Evolutionary conservation across 768 basidiomycete species (phyloP), one percentile per base, ranked within the genome.

Genomic region (Albatrellus ellisii): DNA sequence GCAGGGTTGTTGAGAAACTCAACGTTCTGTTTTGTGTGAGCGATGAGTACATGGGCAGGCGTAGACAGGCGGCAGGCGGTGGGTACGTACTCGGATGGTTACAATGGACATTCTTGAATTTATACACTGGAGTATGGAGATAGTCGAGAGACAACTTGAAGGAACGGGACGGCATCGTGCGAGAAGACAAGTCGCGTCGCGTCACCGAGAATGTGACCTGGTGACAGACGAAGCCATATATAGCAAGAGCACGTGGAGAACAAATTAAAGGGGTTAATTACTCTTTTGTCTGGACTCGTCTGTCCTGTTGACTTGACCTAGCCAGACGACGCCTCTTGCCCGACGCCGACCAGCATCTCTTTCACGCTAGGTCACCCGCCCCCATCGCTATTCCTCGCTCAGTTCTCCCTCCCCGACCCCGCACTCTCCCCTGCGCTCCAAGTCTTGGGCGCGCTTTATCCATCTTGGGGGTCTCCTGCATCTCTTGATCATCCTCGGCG

Each of bases 1-100:
- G 90, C 88, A 6, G 89, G 90, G 62, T 92, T 92, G 66, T 90
- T 91, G 56, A 94, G 69, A 51, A 91, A 90, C 59, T 87, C 81
- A 50, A 86, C 82, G 59, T 87, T 80, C 83, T 86, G 54, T 6
- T 14, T 36, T 17, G n/a, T 21, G 8, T 6, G 6, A 24, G 2
- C 38, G 25, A 44, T 38, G 27, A 24, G 3, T 29, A 42, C 11
- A 22, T 14, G 4, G 22, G 32, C 26, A 26, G 26, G 25, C 15
- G 29, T 11, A 21, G 11, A 11, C 11, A 32, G 10, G 7, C 17
- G 18, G 3, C 14, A 29, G 10, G 2, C n/a, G n/a, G 25, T 15
- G 25, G 20, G 35, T 22, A 26, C 41, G 27, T 41, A 52, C 52
- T 31, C 52, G 43, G 1, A 52, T 52, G 2, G 53, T 54, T n/a